phyloP scores from a whole-genome alignment of 495 filamentous ascomycete genomes.

The Platismatia glauca region DNA sequence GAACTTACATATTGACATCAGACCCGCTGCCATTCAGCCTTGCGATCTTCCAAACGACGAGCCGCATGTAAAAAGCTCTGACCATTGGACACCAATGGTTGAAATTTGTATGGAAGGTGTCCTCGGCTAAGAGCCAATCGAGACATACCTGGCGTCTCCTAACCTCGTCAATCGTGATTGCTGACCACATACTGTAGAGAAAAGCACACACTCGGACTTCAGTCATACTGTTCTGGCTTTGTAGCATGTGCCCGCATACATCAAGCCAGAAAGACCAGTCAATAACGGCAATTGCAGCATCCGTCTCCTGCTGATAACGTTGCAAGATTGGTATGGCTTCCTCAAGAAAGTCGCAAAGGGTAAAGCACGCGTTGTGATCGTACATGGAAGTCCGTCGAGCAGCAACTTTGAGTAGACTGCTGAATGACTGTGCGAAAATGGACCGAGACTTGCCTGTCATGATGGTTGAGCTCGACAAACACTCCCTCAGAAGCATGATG shows the following conservation, averaged over 20 bases:
- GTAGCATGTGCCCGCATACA: slow-evolving; percentile 72
- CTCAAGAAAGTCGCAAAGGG: slow-evolving; percentile 87
- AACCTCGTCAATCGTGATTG: slow-evolving; percentile 53
- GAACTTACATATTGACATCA: slow-evolving; percentile 43
- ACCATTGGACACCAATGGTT: slow-evolving; percentile 99
- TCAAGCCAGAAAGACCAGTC: slow-evolving; percentile 90
- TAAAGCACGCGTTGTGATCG: slow-evolving; percentile 83
- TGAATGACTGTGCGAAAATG: slow-evolving; percentile 73
- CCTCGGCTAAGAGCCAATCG: slow-evolving; percentile 70
- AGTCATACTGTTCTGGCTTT: slow-evolving; percentile 88
- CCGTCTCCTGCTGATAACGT: slow-evolving; percentile 43
- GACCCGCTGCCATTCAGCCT: slow-evolving; percentile 62
- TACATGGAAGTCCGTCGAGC: slow-evolving; percentile 71
- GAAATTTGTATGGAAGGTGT: slow-evolving; percentile 76
- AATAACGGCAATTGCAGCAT: slow-evolving; percentile 35
- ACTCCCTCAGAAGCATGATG: slow-evolving; percentile 77
- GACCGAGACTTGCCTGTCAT: slow-evolving; percentile 49
- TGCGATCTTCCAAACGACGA: slow-evolving; percentile 87
- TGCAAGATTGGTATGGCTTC: slow-evolving; percentile 57
- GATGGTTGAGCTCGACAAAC: slow-evolving; percentile 61
- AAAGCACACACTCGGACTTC: slow-evolving; percentile 85
- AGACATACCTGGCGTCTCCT: slow-evolving; percentile 67
- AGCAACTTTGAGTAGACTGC: slow-evolving; percentile 59
- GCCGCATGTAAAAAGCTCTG: slow-evolving; percentile 86
- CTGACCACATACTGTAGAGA: slow-evolving; percentile 73